A percentile compares a stretch with the other conserved stretches of the same genome.
These are phyloP conservation scores for Marchantia polymorpha DNA, from an alignment of 225 moss, liverwort and hornwort genomes.

Conservation along the genomic window DNA sequence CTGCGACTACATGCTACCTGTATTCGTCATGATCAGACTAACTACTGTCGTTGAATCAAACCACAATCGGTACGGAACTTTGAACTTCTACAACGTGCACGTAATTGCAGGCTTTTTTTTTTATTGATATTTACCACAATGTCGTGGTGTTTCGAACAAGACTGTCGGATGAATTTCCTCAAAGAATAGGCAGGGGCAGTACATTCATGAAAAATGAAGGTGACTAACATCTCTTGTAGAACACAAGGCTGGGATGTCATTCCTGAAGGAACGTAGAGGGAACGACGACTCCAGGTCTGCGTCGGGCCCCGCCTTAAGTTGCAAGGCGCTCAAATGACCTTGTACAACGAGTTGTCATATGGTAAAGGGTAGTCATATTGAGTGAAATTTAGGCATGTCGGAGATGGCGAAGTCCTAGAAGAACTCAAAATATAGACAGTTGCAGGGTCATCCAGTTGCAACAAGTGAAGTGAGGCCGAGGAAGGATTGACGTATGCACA, in stretches of 20 bases:
- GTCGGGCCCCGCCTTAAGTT: background rate
- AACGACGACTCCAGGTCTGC: background rate
- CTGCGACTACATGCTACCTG: background rate
- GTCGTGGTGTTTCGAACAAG: constrained; percentile 16
- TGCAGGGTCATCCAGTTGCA: background rate
- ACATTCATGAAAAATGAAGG: background rate
- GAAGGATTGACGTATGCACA: constrained; percentile 1
- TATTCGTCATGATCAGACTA: background rate
- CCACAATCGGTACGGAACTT: background rate
- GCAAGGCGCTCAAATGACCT: background rate
- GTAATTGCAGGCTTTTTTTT: background rate
- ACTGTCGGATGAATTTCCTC: constrained; percentile 2
- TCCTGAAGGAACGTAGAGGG: background rate
- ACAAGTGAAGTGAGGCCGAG: background rate
- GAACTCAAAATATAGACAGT: constrained; percentile 4
- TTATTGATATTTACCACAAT: constrained; percentile 21
- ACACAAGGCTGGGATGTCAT: background rate
- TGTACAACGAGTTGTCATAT: background rate
- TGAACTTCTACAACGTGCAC: background rate
- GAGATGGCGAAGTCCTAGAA: no score
- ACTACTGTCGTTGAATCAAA: background rate
- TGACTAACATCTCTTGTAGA: background rate
- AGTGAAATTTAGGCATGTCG: background rate
- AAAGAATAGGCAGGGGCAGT: constrained; percentile 4
- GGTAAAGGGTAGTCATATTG: background rate